phyloP scores from a whole-genome alignment of 1,284 basidiomycete species.

The Leccinum angustisporum region DNA sequence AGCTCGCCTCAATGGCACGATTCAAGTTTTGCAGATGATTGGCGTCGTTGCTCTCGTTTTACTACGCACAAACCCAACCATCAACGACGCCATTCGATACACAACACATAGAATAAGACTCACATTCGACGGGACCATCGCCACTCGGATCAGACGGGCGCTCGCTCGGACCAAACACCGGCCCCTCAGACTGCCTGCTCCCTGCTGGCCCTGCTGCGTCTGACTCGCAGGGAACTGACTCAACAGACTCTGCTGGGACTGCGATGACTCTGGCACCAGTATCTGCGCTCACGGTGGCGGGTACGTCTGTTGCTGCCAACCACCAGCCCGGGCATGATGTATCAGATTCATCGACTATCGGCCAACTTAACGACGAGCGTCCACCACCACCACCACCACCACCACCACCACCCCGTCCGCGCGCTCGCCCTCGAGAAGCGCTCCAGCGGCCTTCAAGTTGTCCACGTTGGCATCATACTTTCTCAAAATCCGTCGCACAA shows the following conservation, averaged over 20 bases:
- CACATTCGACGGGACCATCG: constrained; percentile 67
- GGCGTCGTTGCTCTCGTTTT: constrained; percentile 36
- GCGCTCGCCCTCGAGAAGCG: constrained; percentile 56
- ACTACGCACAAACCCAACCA: constrained; percentile 15
- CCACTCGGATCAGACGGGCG: constrained; percentile 41
- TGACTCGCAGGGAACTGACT: no score
- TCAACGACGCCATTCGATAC: constrained; percentile 1
- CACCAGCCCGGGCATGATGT: no score
- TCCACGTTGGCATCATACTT: constrained; percentile 60
- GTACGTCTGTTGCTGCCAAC: no score
- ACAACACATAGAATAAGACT: constrained; percentile 3
- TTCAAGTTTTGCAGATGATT: constrained; percentile 59
- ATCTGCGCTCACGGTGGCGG: no score
- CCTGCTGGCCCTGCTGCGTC: no score
- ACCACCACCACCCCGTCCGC: constrained; percentile 19
- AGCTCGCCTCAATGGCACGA: constrained; percentile 52
- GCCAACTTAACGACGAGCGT: no score
- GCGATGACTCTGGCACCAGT: no score
- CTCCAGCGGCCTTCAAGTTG: constrained; percentile 50
- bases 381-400: no score
- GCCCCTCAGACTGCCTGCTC: no score
- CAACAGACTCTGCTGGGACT: no score
- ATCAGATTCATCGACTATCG: no score
- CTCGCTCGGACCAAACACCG: no score
- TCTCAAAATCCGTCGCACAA: constrained; percentile 51